Conservation (phyloP, 768 basidiomycete genomes). For the Collybia mongolica region DNA sequence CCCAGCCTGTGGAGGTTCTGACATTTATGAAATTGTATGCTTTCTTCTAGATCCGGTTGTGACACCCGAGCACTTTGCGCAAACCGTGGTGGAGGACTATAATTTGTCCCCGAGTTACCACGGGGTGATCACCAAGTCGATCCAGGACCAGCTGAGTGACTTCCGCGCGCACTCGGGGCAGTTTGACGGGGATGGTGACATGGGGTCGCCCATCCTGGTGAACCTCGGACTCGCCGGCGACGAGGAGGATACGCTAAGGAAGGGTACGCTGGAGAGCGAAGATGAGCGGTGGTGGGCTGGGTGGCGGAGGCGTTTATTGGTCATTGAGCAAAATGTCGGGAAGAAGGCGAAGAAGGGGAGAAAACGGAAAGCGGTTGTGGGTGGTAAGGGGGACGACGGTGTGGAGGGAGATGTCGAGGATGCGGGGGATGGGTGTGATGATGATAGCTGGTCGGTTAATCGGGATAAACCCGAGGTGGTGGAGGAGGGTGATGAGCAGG, state of each 20-base stretch:
- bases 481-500: constrained; percentile 63
- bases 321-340: background rate
- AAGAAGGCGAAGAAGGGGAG: constrained; percentile 24
- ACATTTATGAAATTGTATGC: background rate
- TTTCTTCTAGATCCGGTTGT: constrained; percentile 71
- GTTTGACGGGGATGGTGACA: constrained; percentile 47
- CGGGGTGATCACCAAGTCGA: constrained; percentile 69
- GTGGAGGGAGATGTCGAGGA: constrained; percentile 34
- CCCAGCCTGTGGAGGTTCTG: too few relatives aligned
- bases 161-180: constrained; percentile 65
- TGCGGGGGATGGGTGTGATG: constrained; percentile 21
- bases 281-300: constrained; percentile 22
- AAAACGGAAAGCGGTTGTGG: constrained; percentile 41
- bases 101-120: constrained; percentile 65
- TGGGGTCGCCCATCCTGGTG: background rate
- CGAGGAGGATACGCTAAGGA: constrained; percentile 18
- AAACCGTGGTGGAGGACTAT: constrained; percentile 91
- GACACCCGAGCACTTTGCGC: constrained; percentile 88
- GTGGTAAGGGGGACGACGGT: constrained; percentile 21
- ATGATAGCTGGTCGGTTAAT: background rate
- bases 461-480: constrained; percentile 47
- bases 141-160: constrained; percentile 86
- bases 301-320: constrained; percentile 11
- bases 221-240: constrained; percentile 9
- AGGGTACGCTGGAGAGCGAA: constrained; percentile 16